Conservation (phyloP, 306 rosid species). For the Lathyrus aphaca region DNA sequence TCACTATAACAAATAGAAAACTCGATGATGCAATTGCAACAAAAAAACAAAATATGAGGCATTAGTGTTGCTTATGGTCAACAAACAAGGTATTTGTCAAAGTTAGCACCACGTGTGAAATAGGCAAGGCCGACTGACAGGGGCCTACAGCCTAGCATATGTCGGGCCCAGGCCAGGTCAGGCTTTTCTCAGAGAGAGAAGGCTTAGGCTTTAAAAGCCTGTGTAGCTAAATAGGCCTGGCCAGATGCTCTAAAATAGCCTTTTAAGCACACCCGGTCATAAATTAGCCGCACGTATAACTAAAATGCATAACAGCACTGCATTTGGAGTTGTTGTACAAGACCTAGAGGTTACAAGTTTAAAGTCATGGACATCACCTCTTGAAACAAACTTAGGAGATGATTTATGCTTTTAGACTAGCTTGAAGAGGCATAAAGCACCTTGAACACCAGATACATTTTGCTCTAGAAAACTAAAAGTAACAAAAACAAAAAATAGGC, state of each 20-base stretch:
- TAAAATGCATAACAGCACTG: neutral
- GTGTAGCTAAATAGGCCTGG: too few species aligned
- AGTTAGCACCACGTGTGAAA: neutral
- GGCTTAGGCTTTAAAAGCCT: too few species aligned
- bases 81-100: conserved; percentile 6
- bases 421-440: conserved; percentile 29
- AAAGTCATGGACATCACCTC: neutral
- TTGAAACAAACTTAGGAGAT: conserved; percentile 13
- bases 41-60: neutral
- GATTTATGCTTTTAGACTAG: conserved; percentile 8
- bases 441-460: conserved; percentile 26
- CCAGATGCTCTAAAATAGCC: too few species aligned
- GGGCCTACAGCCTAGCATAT: too few species aligned
- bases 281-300: neutral
- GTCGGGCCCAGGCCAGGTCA: too few species aligned
- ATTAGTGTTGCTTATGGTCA: conserved; percentile 2
- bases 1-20: conserved; percentile 22
- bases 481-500: neutral
- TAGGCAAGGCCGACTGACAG: too few species aligned
- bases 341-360: conserved; percentile 3
- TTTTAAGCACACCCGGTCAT: too few species aligned
- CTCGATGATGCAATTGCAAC: conserved; percentile 1
- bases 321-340: neutral
- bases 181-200: too few species aligned
- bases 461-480: conserved; percentile 29